Base-by-base conservation (phyloP, 1,284 basidiomycete genomes). In the Porogramme epimiltina region DNA sequence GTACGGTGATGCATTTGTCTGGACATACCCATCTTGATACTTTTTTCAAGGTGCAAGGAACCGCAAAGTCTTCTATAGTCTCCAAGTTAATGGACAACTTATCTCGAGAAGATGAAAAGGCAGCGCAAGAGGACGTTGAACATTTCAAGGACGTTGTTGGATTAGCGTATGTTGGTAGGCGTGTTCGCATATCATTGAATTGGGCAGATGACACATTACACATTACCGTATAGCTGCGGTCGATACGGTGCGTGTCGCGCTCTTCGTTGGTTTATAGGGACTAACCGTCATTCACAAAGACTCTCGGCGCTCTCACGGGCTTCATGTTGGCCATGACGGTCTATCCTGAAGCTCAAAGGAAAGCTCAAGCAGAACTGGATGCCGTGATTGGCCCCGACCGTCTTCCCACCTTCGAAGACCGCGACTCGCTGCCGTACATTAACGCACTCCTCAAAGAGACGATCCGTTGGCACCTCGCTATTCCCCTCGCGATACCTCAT, bases 321-420 rank as follows among this genome's bases (percentile, higher is more conserved):
- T 60, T 68, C 37, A 60, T 67, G 38, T 49, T 54, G 3, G 63
- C 60, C 16, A 66, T 69, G 58, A 47, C 54, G 4, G 34, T 52
- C 4, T 41, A 60, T 42, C 67, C 68, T 0, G 49, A 62, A 0
- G 60, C 62, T 0, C 52, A 51, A 16, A 11, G 36, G 4, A 53
- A 49, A 19, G 54, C 56, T 5, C 59, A 52, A 15, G 44, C 37
- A 1, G 59, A 60, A 40, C 25, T 60, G 2, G 56, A 58, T 40
- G 42, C 34, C 8, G 45, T 58, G n/a, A 39, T 55, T 1, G 59
- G 54, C 15, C 37, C 18, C 3, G 31, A 43, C 18, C 59, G 52
- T 1, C 47, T 60, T 2, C 51, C 54, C 2, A 50, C 43, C 15
- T 55, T 56, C 31, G 28, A 33, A 4, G 56, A 60, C 34, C 28